Percentiles rank a stretch among this genome's conserved stretches.
phyloP scores from a whole-genome alignment of 768 basidiomycete genomes.

The Chalciporus piperatus region DNA sequence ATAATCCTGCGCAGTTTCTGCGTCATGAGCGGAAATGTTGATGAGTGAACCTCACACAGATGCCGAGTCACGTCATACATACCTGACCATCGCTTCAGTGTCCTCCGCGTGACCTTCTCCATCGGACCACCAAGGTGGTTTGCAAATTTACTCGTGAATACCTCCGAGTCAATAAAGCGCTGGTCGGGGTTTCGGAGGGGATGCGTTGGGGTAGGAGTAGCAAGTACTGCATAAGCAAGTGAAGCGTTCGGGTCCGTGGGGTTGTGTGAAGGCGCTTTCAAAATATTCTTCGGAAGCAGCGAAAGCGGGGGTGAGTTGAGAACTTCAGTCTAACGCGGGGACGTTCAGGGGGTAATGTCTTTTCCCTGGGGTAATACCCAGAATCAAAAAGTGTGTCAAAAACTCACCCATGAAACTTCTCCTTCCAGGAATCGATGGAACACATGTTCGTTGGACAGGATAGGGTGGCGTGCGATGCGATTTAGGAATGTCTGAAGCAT shows the following conservation, averaged over 20 bases:
- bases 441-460: conserved; percentile 91
- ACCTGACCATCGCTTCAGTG: conserved; percentile 95
- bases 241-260: conserved; percentile 78
- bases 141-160: conserved; percentile 94
- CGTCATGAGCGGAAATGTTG: conserved; percentile 1
- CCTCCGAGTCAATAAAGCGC: conserved; percentile 92
- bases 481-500: conserved; percentile 96
- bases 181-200: conserved; percentile 93
- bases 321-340: conserved; percentile 69
- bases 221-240: conserved; percentile 77
- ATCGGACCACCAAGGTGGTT: conserved; percentile 87
- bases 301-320: conserved; percentile 91
- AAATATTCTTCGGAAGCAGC: conserved; percentile 88
- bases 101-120: conserved; percentile 93
- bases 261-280: conserved; percentile 93
- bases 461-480: conserved; percentile 86
- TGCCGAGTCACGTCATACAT: conserved; percentile 36
- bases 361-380: too few relatives aligned
- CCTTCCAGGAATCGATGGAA: conserved; percentile 96
- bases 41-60: conserved; percentile 3
- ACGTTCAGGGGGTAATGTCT: conserved; percentile 3
- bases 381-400: too few relatives aligned
- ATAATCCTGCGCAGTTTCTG: conserved; percentile 83
- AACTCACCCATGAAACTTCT: conserved; percentile 89
- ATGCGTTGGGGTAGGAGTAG: conserved; percentile 85